A percentile compares a stretch with the other conserved stretches of the same genome.
Conservation (phyloP, 2,329 filamentous ascomycete species). For the Hypoxylon sp. region DNA sequence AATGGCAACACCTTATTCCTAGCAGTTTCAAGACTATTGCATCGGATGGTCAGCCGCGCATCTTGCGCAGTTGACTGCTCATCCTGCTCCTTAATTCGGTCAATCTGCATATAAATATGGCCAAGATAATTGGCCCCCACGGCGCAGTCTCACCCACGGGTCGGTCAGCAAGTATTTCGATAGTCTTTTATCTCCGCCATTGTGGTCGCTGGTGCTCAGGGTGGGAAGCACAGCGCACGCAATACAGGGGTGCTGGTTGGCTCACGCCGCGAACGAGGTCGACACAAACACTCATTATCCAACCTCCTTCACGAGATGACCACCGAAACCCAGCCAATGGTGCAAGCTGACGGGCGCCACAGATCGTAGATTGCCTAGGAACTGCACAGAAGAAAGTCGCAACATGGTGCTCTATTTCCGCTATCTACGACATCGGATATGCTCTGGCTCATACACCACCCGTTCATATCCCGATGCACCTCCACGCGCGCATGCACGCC, state of each 20-base stretch:
- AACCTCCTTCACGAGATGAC: conserved; percentile 35
- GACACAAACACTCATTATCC: conserved; percentile 21
- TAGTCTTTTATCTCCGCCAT: conserved; percentile 33
- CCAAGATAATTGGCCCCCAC: conserved; percentile 30
- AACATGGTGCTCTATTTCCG: conserved; percentile 20
- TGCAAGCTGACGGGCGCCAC: conserved; percentile 33
- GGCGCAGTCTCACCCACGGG: conserved; percentile 30
- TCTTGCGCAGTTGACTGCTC: conserved; percentile 29
- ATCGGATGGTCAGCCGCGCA: conserved; percentile 43
- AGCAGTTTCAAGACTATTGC: conserved; percentile 29
- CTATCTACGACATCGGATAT: conserved; percentile 31
- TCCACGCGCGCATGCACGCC: conserved; percentile 39
- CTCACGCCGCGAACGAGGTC: conserved; percentile 11
- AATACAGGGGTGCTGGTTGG: conserved; percentile 36
- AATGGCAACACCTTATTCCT: conserved; percentile 41
- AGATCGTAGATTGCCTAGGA: conserved; percentile 32
- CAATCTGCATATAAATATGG: conserved; percentile 13
- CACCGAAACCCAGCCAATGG: conserved; percentile 40
- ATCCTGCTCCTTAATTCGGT: conserved; percentile 29
- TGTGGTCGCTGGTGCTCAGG: conserved; percentile 25
- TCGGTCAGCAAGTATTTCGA: conserved; percentile 31
- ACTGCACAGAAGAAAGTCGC: conserved; percentile 27
- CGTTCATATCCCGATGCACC: conserved; percentile 40
- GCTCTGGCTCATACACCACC: conserved; percentile 26
- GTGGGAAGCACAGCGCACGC: conserved; percentile 39